Conservation (phyloP, 148 eudicot species). For the Selenicereus undatus region DNA sequence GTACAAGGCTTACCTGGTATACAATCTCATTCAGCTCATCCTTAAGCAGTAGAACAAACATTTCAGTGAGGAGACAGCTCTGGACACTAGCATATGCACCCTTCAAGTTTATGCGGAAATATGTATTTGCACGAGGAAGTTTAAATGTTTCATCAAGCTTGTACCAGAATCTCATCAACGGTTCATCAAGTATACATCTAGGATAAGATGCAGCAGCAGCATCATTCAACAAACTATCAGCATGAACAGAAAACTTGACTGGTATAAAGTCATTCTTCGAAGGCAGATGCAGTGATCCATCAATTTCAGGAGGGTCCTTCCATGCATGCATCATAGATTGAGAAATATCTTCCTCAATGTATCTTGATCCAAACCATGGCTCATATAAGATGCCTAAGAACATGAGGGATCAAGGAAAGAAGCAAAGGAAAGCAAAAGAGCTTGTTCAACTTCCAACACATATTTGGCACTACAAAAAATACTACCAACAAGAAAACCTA, state of each 20-base stretch:
- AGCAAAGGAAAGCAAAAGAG: background rate
- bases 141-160: conserved; percentile 84
- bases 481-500: background rate
- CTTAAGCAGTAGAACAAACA: conserved; percentile 74
- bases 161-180: conserved; percentile 81
- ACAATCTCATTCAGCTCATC: conserved; percentile 91
- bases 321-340: conserved; percentile 54
- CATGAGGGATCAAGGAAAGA: background rate
- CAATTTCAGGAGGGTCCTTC: conserved; percentile 75
- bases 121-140: conserved; percentile 94
- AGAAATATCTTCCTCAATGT: conserved; percentile 73
- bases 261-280: conserved; percentile 85
- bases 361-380: conserved; percentile 94
- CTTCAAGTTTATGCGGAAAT: conserved; percentile 76
- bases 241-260: conserved; percentile 64
- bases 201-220: conserved; percentile 41
- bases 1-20: conserved; percentile 64
- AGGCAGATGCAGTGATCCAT: conserved; percentile 75
- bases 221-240: conserved; percentile 41
- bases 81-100: conserved; percentile 60
- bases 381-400: conserved; percentile 52
- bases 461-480: background rate
- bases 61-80: conserved; percentile 78
- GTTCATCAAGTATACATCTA: conserved; percentile 78
- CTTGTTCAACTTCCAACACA: background rate